Evolutionary conservation across 805 yeast genomes (phyloP).

Genomic region (Yueomyces sp.): DNA sequence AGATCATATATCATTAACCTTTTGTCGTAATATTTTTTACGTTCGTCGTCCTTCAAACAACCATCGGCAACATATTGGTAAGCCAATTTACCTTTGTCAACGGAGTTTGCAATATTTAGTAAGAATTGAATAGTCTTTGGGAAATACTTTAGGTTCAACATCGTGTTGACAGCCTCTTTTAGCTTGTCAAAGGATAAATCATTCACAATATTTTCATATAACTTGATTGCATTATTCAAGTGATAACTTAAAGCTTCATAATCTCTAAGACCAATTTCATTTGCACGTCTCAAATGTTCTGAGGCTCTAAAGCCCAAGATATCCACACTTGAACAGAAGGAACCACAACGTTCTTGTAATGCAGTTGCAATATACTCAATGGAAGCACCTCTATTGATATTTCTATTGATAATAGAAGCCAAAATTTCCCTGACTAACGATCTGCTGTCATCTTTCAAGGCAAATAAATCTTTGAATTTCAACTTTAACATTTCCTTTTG

Average conservation of each 20-base stretch:
- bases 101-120: conserved; percentile 57
- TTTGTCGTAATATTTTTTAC: conserved; percentile 36
- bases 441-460: conserved; percentile 42
- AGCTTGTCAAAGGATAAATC: conserved; percentile 67
- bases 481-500: conserved; percentile 56
- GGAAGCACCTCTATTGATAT: conserved; percentile 82
- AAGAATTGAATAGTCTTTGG: conserved; percentile 80
- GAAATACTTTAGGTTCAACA: conserved; percentile 64
- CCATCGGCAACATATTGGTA: conserved; percentile 43
- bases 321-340: conserved; percentile 88
- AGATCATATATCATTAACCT: conserved; percentile 53
- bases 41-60: conserved; percentile 34
- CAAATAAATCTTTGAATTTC: conserved; percentile 63
- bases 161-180: conserved; percentile 65
- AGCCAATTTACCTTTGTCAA: conserved; percentile 49
- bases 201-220: conserved; percentile 70
- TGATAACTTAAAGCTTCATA: conserved; percentile 54
- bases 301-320: conserved; percentile 88
- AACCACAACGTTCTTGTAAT: conserved; percentile 84
- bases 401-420: conserved; percentile 78
- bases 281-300: conserved; percentile 81
- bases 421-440: conserved; percentile 71
- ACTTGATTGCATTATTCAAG: conserved; percentile 56
- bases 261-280: conserved; percentile 58
- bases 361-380: conserved; percentile 82